Evolutionary conservation across 2,329 filamentous ascomycete species (phyloP), one percentile per base, ranked within the genome.

Genomic region (Nectriaceae sp.): DNA sequence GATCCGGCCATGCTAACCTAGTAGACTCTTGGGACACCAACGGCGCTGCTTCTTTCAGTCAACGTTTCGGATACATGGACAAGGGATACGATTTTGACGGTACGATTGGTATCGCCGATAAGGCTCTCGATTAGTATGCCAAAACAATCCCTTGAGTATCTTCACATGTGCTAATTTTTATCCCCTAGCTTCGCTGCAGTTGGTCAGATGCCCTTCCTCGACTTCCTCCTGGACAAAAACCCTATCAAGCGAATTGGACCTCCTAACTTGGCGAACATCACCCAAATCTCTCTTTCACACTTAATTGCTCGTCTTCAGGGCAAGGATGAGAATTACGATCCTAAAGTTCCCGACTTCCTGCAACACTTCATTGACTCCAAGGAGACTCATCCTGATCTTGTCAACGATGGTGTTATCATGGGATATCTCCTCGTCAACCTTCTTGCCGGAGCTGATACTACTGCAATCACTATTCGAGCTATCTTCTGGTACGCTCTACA

Each of bases 31-130:
- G 70, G 63, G 73, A 77, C 49, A 66, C 74, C 10, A 64, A 75
- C 49, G 69, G 71, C 31, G 61, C 67, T 31, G 57, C 71, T 5
- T 69, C 68, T 24, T 76, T 73, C 46, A 68, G 68, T 40, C 60
- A 67, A 11, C 67, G 65, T 26, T 68, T 75, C 49, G 74, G 73
- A 8, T 76, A 74, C 58, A 57, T 76, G 31, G 59, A 71, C 16
- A 55, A 65, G 4, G 64, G 52, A n/a, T 37, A 21, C 38, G 54
- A 57, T 37, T 49, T 47, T 35, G 54, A 57, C 42, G 40, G 42
- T 8, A 50, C 45, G 21, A 40, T 57, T 11, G 36, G 19, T 2
- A 49, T 50, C 8, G 50, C 50, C 2, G 54, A 61, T 20, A 46
- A 47, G 41, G 49, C 66, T 6, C 44, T 53, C 6, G 73, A 77